Percentiles rank a stretch among this genome's conserved stretches.
phyloP scores from a whole-genome alignment of 768 basidiomycete species.

The Tremella fuciformis region DNA sequence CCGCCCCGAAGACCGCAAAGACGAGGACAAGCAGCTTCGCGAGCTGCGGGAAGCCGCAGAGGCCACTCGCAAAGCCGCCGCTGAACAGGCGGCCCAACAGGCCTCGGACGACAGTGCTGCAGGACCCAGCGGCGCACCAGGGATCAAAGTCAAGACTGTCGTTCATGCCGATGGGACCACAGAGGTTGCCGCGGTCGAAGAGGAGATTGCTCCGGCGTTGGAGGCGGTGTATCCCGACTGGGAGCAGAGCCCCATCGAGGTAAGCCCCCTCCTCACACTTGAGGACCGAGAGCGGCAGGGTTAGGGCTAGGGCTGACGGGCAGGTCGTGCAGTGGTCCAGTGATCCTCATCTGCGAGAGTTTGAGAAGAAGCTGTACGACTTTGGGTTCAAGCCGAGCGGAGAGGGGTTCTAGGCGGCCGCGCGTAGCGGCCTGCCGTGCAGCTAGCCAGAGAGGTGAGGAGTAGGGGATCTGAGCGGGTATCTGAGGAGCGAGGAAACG shows the following conservation, averaged over 20 bases:
- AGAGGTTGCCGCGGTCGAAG: too few species aligned
- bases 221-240: constrained; percentile 33
- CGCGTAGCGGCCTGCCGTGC: background rate
- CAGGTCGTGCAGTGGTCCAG: constrained; percentile 38
- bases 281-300: background rate
- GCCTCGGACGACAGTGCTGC: constrained; percentile 13
- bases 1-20: constrained; percentile 27
- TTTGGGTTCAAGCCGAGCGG: constrained; percentile 44
- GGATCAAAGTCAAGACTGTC: background rate
- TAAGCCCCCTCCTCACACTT: constrained; percentile 11
- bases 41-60: constrained; percentile 2
- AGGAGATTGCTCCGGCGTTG: background rate
- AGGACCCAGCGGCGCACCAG: background rate
- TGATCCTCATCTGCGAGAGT: constrained; percentile 26
- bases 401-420: constrained; percentile 31
- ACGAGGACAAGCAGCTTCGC: constrained; percentile 21
- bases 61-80: constrained; percentile 11
- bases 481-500: too few species aligned
- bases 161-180: background rate
- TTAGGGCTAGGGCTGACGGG: constrained; percentile 7
- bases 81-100: constrained; percentile 11
- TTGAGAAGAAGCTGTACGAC: constrained; percentile 44
- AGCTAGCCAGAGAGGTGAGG: too few species aligned
- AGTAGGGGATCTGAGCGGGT: too few species aligned
- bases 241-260: constrained; percentile 41